These are phyloP conservation scores for Castanopsis chinensis DNA, from an alignment of 306 rosid species.

Conservation along the genomic window DNA sequence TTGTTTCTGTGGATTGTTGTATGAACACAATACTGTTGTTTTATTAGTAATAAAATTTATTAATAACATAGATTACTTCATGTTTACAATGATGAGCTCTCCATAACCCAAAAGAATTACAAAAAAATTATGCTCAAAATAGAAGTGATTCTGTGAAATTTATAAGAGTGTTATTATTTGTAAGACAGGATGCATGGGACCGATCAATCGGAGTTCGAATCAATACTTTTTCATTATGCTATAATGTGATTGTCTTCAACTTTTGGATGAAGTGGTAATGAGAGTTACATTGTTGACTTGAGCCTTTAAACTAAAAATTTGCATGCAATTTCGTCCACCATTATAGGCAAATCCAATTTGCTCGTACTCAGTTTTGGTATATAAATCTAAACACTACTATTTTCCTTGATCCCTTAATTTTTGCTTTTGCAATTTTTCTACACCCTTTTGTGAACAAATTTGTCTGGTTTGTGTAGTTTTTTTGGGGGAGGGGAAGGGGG, in stretches of 20 bases:
- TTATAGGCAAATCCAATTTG: conserved; percentile 7
- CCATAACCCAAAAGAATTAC: too few species aligned
- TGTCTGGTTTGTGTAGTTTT: not conserved
- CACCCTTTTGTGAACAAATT: not conserved
- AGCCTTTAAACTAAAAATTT: not conserved
- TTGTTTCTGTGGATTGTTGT: conserved; percentile 25
- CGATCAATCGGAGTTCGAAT: too few species aligned
- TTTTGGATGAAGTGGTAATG: conserved; percentile 1
- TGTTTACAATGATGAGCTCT: too few species aligned
- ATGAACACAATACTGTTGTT: not conserved
- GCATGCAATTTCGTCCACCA: conserved; percentile 7
- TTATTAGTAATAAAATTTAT: too few species aligned
- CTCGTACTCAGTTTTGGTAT: not conserved
- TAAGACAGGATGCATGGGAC: too few species aligned
- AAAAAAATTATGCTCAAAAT: too few species aligned
- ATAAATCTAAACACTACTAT: conserved; percentile 6
- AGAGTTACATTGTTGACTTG: not conserved
- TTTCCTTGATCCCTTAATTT: not conserved
- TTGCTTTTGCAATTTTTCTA: not conserved
- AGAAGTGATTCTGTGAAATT: too few species aligned
- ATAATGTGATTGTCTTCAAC: conserved; percentile 5
- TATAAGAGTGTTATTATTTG: too few species aligned
- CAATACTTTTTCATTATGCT: conserved; percentile 3
- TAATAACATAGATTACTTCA: too few species aligned
- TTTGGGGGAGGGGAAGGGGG: not conserved